Conservation (phyloP, 1,284 basidiomycete species). For the Grifola frondosa region DNA sequence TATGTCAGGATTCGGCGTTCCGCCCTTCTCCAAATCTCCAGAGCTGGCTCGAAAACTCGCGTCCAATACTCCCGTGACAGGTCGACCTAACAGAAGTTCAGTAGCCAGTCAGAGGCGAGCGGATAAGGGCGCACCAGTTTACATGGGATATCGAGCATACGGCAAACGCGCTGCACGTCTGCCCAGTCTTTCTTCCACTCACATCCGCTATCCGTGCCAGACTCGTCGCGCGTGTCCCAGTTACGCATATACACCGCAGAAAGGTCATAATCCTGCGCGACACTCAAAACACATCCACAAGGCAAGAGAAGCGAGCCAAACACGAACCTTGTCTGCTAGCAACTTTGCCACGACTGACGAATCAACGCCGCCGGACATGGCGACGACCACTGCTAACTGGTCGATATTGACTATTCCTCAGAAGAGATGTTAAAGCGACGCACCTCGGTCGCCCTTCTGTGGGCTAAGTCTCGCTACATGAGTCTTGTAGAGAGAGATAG, state of each 20-base stretch:
- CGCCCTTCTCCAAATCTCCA: conserved; percentile 71
- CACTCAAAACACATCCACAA: neutral
- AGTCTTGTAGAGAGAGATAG: conserved; percentile 20
- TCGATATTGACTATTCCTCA: neutral
- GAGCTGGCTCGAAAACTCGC: conserved; percentile 82
- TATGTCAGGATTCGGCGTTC: conserved; percentile 93
- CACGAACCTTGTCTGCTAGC: conserved; percentile 62
- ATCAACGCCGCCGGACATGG: conserved; percentile 97
- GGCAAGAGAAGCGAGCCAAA: neutral
- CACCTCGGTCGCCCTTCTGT: conserved; percentile 27
- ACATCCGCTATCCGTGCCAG: conserved; percentile 74
- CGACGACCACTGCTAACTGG: conserved; percentile 68
- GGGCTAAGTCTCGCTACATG: conserved; percentile 20
- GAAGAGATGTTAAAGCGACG: neutral
- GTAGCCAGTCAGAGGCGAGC: conserved; percentile 7
- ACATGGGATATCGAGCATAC: conserved; percentile 62
- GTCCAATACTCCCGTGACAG: conserved; percentile 87
- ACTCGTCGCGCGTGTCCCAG: conserved; percentile 82
- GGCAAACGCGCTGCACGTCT: conserved; percentile 83
- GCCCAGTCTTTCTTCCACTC: conserved; percentile 97
- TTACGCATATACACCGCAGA: conserved; percentile 95
- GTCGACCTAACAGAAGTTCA: conserved; percentile 63
- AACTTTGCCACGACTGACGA: conserved; percentile 83
- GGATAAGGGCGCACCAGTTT: conserved; percentile 52
- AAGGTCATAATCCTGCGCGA: conserved; percentile 70